These are phyloP conservation scores for Vaccinium vitisidaea DNA, from an alignment of 148 eudicot species.

Conservation along the genomic window DNA sequence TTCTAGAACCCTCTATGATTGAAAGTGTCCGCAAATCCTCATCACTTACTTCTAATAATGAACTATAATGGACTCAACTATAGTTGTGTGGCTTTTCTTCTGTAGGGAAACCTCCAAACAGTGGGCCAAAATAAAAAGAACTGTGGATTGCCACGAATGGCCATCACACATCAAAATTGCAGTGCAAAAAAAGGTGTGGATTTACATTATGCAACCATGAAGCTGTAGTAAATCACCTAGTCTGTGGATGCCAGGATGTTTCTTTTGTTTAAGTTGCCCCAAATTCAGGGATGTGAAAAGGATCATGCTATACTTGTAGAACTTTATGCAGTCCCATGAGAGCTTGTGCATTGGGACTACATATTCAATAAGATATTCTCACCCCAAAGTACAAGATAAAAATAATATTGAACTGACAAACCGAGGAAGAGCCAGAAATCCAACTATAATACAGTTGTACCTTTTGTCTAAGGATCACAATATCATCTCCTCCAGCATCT, in stretches of 20 bases:
- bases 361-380: background rate
- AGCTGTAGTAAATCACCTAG: background rate
- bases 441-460: conserved; percentile 29
- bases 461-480: conserved; percentile 84
- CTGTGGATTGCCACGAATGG: background rate
- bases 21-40: background rate
- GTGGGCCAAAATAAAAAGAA: background rate
- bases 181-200: background rate
- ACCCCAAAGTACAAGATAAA: background rate
- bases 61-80: background rate
- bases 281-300: background rate
- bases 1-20: background rate
- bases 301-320: background rate
- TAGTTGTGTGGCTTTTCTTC: background rate
- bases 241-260: background rate
- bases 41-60: background rate
- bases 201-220: conserved; percentile 1
- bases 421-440: conserved; percentile 9
- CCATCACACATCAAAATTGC: background rate
- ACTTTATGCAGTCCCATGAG: background rate
- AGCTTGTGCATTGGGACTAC: background rate
- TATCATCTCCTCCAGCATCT: conserved; percentile 66
- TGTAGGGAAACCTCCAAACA: background rate
- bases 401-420: background rate
- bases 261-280: background rate